Percentiles rank a stretch among this genome's conserved stretches.
Evolutionary conservation across 192 early-diverging fungal species (phyloP).

Genomic region (Entomortierella beljakovae): DNA sequence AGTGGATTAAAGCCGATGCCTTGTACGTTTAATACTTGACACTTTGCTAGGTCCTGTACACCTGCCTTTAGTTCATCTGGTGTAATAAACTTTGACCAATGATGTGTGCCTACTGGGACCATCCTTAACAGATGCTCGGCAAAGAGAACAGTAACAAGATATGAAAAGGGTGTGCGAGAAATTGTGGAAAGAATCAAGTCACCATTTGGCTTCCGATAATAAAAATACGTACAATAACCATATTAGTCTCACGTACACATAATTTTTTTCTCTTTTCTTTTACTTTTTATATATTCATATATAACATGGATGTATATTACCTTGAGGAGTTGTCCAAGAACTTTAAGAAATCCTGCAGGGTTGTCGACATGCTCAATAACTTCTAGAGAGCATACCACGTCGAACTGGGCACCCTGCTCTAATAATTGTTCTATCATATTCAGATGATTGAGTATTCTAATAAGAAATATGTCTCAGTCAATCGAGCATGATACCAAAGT

Average conservation of each 20-base stretch:
- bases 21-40: constrained; percentile 61
- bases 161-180: constrained; percentile 82
- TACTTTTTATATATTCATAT: not conserved
- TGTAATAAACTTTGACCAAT: constrained; percentile 86
- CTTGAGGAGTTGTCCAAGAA: constrained; percentile 73
- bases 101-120: constrained; percentile 90
- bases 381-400: constrained; percentile 88
- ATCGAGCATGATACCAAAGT: not conserved
- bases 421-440: constrained; percentile 73
- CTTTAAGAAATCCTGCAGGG: constrained; percentile 75
- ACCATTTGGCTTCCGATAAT: constrained; percentile 60
- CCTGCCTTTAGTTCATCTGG: constrained; percentile 76
- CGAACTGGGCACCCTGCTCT: constrained; percentile 68
- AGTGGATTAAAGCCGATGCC: constrained; percentile 71
- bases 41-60: constrained; percentile 56
- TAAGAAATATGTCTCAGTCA: not conserved
- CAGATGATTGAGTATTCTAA: too few relatives aligned
- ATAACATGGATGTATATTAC: constrained; percentile 36
- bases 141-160: constrained; percentile 80
- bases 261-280: not conserved
- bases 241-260: too few relatives aligned
- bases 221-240: not conserved
- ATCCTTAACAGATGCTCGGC: constrained; percentile 84
- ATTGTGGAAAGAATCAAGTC: constrained; percentile 93
- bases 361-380: constrained; percentile 94